Evolutionary conservation across 2,329 filamentous ascomycete species (phyloP), one percentile per base, ranked within the genome.

Genomic region (Trichoderma sp.): DNA sequence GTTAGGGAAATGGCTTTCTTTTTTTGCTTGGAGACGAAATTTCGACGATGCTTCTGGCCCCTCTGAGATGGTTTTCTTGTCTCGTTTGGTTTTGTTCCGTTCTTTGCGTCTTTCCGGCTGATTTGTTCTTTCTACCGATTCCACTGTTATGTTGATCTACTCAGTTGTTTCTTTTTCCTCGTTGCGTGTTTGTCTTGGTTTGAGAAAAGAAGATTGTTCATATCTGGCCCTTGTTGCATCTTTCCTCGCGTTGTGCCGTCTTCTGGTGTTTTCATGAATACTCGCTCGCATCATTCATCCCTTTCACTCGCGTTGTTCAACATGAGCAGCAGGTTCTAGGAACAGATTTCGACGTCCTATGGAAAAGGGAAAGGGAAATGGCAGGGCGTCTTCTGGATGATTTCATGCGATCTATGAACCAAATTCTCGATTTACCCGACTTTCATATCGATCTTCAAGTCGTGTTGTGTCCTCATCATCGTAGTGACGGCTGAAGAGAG

Each of bases 21-120:
- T 34, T 55, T 57, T 64, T 43, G 45, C 24, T 64, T 64, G 52
- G 61, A 57, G 61, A 64, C 7, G 52, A 64, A 43, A 7, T 39
- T 14, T 44, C 39, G 19, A 59, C n/a, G 50, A 43, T 59, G 26
- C 34, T 51, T 51, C 52, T 47, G 34, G 30, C 10, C 7, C 41
- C 7, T 51, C 14, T 10, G 47, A 60, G 57, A 60, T 30, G 45
- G 45, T 10, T 6, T 47, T 21, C 10, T 21, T 9, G 12, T 14
- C 14, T 10, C 10, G 30, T 15, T 43, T 15, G 43, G 52, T 43
- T 21, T 44, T 43, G 9, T 26, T 28, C 19, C 30, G 6, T 15
- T 34, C 12, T 19, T 10, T 43, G 26, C 17, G 34, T 14, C 12
- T 14, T 52, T 39, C 4, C 34, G 34, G 14, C 12, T 39, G 12